Evolutionary conservation across 352 stramenopile genomes (phyloP).

Genomic region (Phytophthora citricola): DNA sequence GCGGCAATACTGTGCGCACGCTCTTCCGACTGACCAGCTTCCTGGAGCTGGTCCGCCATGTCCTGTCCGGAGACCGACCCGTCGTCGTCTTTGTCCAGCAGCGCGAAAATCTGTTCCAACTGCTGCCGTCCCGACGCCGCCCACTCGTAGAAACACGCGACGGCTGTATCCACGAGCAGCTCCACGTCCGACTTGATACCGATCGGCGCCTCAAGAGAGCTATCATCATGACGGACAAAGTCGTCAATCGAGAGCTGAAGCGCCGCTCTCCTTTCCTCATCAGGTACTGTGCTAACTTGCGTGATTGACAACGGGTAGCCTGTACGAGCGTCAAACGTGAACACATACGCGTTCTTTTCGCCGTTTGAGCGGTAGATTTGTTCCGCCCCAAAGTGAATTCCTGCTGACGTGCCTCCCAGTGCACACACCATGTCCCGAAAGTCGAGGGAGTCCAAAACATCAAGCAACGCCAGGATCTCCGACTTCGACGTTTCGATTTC

Average conservation of each 20-base stretch:
- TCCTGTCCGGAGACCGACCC: slow-evolving; percentile 56
- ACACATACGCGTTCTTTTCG: slow-evolving; percentile 55
- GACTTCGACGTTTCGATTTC: slow-evolving; percentile 15
- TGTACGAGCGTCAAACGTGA: slow-evolving; percentile 47
- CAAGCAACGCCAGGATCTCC: slow-evolving; percentile 48
- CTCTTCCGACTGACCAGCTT: slow-evolving; percentile 39
- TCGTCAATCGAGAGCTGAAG: slow-evolving; percentile 47
- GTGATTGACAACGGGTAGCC: slow-evolving; percentile 48
- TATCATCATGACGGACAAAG: slow-evolving; percentile 42
- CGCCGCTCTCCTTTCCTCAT: neutral
- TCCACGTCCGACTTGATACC: slow-evolving; percentile 68
- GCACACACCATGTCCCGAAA: slow-evolving; percentile 53
- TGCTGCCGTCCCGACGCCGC: slow-evolving; percentile 35
- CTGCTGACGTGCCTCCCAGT: slow-evolving; percentile 13
- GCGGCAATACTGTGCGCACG: slow-evolving; percentile 41
- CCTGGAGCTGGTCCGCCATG: slow-evolving; percentile 49
- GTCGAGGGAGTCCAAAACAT: slow-evolving; percentile 54
- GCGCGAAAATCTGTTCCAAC: slow-evolving; percentile 47
- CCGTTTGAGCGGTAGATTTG: slow-evolving; percentile 28
- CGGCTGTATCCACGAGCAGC: slow-evolving; percentile 54
- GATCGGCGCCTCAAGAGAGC: slow-evolving; percentile 34
- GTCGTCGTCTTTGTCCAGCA: slow-evolving; percentile 57
- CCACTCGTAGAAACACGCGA: slow-evolving; percentile 57
- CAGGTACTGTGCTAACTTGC: slow-evolving; percentile 22
- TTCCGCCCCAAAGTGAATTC: neutral